These are phyloP conservation scores for Phytophthora colocasiae DNA, from an alignment of 352 stramenopile species.

Conservation along the genomic window DNA sequence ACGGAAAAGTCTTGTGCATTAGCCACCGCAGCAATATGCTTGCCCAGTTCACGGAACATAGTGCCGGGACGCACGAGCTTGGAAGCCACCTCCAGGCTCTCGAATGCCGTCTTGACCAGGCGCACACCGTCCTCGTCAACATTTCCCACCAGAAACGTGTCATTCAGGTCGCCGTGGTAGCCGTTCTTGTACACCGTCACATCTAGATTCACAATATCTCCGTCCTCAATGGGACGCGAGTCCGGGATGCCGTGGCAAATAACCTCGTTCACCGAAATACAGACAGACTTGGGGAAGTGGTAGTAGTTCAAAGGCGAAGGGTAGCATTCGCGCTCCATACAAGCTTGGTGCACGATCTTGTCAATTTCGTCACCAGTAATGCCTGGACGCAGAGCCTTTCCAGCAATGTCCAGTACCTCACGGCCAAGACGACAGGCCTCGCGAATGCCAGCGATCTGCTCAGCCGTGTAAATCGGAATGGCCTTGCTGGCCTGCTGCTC, in stretches of 20 bases:
- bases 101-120: conserved; percentile 96
- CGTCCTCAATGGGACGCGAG: conserved; percentile 93
- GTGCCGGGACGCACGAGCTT: conserved; percentile 94
- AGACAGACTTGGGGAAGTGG: conserved; percentile 96
- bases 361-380: conserved; percentile 98
- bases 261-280: conserved; percentile 94
- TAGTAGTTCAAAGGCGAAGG: conserved; percentile 98
- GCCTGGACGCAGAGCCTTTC: conserved; percentile 84
- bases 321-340: conserved; percentile 93
- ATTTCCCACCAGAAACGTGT: conserved; percentile 98
- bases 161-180: conserved; percentile 98
- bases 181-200: conserved; percentile 97
- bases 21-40: conserved; percentile 92
- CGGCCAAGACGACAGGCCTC: conserved; percentile 87
- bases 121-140: conserved; percentile 92
- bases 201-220: conserved; percentile 99
- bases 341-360: conserved; percentile 94
- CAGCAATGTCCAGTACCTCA: conserved; percentile 97
- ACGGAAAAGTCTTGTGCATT: conserved; percentile 91
- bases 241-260: conserved; percentile 99
- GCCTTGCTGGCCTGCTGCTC: conserved; percentile 69
- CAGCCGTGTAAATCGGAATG: conserved; percentile 94
- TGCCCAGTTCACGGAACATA: conserved; percentile 96
- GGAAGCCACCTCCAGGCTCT: conserved; percentile 90
- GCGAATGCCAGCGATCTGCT: conserved; percentile 96